Base-by-base conservation (phyloP, 2,329 filamentous ascomycete species). In the Alternaria metachromatica region DNA sequence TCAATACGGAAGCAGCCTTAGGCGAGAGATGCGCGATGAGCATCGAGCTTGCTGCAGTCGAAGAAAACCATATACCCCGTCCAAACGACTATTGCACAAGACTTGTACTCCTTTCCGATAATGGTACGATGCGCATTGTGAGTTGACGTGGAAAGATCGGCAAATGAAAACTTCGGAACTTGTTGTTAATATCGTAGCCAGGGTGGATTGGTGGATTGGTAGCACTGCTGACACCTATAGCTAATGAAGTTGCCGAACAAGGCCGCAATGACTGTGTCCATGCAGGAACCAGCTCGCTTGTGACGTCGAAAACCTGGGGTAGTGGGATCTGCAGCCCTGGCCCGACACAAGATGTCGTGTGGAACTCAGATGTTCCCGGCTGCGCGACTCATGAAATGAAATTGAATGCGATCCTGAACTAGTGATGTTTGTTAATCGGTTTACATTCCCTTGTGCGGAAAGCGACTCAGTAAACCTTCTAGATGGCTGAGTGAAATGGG, bases 221-320 rank as follows among this genome's bases (percentile, higher is more conserved):
- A 28, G n/a, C 25, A 28, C 26, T 30, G 48, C 48, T 20, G 30
- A 20, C 48, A 20, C 15, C 9, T 15, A 0, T 50, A 30, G 26
- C n/a, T 28, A n/a, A 18, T 11, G 18, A 37, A 33, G 49, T 51
- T 37, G 49, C 49, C 28, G 49, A 51, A 28, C 49, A 53, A 25
- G 28, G 37, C 28, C 45, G 44, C n/a, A 23, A 13, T 23, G 49
- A 59, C 41, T 30, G 37, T 50, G 48, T 45, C 49, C 18, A 30
- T 54, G 57, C 57, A 55, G 49, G 41, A 55, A 59, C 48, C 57
- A 53, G 23, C 30, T 59, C 57, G 57, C 48, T 59, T 54, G 43
- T 46, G 54, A 56, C 25, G 25, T 21, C n/a, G 54, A 25, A 18
- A 46, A 56, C 44, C 54, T 56, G 41, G 54, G 41, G 25, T 46